Base-by-base conservation (phyloP, 192 early-diverging fungal species). In the Entrophospora sp. region DNA sequence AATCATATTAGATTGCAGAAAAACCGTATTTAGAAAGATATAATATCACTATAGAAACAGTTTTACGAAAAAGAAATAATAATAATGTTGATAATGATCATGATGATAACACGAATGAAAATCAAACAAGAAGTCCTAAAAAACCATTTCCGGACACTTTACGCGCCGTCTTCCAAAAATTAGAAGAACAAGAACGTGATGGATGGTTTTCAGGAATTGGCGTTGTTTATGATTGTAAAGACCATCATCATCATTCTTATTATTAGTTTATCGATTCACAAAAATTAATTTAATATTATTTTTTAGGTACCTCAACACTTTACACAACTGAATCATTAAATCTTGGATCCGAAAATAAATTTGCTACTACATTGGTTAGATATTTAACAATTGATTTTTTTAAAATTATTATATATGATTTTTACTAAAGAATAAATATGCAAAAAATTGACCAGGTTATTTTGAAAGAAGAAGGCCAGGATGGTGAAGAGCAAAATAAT, bases 101-200 rank as follows among this genome's bases (percentile, higher is more conserved):
- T 20, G 5, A 20, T 5, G 18, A 18, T 20, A 18, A 18, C 16
- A 3, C 1, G 61, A 63, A 0, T 42, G 30, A 16, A 20, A 46
- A 46, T 25, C 42, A 46, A 20, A 32, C 18, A 22, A 24, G 34
- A 57, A 25, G 30, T 18, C 8, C 43, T 14, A 35, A 44, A 40
- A 63, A 44, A 45, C 59, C 27, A 22, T 44, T 46, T 34, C 37
- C 22, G 5, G n/a, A 63, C 5, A 35, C 48, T 5, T 24, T 48
- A 31, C 61, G 61, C 12, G 20, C 18, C 12, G 44, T 63, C 28
- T 63, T 63, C n/a, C 37, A 46, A 63, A 24, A 63, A 46, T 24
- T 63, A 24, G 61, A 63, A 63, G 48, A 35, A 32, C 37, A 63
- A 48, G 27, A 63, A 27, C 38, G 61, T 46, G 34, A 44, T 25